Evolutionary conservation across 257 asterid genomes (phyloP).

Genomic region (Solanum rostratum): DNA sequence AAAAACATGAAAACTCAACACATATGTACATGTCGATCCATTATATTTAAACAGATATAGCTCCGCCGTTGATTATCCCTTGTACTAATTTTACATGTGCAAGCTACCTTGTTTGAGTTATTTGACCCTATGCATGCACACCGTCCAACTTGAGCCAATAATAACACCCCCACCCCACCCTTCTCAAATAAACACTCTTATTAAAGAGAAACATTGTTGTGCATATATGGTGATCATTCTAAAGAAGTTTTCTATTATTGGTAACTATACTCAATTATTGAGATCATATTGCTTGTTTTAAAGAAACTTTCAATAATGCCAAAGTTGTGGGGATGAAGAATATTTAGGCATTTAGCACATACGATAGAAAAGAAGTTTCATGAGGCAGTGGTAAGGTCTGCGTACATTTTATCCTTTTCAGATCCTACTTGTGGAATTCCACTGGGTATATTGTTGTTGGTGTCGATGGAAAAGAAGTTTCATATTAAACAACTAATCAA

Average conservation of each 20-base stretch:
- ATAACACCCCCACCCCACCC: background rate
- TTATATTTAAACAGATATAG: background rate
- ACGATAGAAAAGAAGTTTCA: background rate
- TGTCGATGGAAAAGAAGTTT: background rate
- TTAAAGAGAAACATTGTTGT: background rate
- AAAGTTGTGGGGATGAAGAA: background rate
- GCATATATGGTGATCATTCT: background rate
- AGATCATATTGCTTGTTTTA: background rate
- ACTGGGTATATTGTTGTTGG: no score
- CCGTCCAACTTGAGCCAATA: background rate
- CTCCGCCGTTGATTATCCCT: background rate
- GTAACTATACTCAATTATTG: background rate
- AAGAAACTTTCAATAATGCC: background rate
- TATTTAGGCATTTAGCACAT: background rate
- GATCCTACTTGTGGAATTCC: no score
- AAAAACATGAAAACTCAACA: no score
- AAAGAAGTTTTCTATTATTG: background rate
- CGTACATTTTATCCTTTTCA: no score
- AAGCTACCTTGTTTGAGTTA: background rate
- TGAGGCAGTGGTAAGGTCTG: no score
- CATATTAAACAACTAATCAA: background rate
- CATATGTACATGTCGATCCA: background rate
- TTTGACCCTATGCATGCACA: background rate
- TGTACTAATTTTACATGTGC: background rate
- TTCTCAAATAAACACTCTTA: background rate